Evolutionary conservation across 257 asterid species (phyloP).

Genomic region (Fraxinus excelsior): DNA sequence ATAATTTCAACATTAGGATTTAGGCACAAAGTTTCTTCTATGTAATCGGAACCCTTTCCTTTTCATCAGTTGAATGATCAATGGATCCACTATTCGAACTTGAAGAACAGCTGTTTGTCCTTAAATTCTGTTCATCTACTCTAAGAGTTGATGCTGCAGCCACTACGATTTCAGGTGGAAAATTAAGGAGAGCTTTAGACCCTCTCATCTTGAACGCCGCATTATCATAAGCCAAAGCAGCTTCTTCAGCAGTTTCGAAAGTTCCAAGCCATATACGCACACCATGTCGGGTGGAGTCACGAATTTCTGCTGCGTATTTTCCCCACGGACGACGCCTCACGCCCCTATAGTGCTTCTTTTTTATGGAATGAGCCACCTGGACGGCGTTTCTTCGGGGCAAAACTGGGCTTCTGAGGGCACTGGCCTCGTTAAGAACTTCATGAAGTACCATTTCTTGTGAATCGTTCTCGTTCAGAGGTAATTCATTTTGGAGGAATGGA

Average conservation of each 20-base stretch:
- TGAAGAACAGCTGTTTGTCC: not conserved
- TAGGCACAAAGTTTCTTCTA: not conserved
- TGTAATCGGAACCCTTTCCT: not conserved
- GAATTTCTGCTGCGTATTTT: slow-evolving; percentile 70
- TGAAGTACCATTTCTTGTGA: slow-evolving; percentile 61
- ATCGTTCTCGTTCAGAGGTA: slow-evolving; percentile 67
- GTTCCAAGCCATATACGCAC: slow-evolving; percentile 69
- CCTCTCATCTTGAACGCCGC: slow-evolving; percentile 73
- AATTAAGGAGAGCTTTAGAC: slow-evolving; percentile 62
- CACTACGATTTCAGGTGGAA: slow-evolving; percentile 41
- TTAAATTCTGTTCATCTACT: not conserved
- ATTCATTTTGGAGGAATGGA: slow-evolving; percentile 25
- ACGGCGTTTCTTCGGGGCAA: slow-evolving; percentile 30
- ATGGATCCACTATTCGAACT: not conserved
- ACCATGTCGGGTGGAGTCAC: slow-evolving; percentile 54
- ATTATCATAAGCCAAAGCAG: slow-evolving; percentile 69
- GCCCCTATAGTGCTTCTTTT: slow-evolving; percentile 57
- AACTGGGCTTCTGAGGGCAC: slow-evolving; percentile 19
- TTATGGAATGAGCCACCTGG: slow-evolving; percentile 24
- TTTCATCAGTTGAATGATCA: not conserved
- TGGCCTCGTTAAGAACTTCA: slow-evolving; percentile 59
- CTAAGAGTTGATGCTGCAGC: slow-evolving; percentile 19
- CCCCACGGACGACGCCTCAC: slow-evolving; percentile 74
- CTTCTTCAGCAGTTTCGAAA: slow-evolving; percentile 58
- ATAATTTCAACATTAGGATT: not conserved